Conservation (phyloP, 352 stramenopile genomes). For the Blastocystis sp. region DNA sequence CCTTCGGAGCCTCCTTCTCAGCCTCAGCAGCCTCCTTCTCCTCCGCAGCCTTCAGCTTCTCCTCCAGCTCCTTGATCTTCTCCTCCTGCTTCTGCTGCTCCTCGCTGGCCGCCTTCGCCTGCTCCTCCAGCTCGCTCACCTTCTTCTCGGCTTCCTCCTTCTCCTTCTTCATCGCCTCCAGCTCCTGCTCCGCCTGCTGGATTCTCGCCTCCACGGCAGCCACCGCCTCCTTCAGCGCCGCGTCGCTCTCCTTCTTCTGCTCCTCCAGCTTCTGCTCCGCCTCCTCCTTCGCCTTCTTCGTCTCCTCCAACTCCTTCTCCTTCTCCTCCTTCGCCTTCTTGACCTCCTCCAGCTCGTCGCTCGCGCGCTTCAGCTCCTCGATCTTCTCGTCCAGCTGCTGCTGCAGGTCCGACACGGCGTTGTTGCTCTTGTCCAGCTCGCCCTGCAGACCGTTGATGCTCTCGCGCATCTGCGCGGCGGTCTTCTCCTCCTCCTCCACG, state of each 20-base stretch:
- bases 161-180: slow-evolving; percentile 34
- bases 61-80: slow-evolving; percentile 31
- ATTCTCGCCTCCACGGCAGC: not conserved
- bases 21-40: not conserved
- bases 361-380: not conserved
- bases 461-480: not conserved
- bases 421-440: slow-evolving; percentile 33
- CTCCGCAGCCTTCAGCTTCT: slow-evolving; percentile 18
- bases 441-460: not conserved
- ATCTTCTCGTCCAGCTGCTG: not conserved
- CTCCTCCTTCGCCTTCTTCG: not conserved
- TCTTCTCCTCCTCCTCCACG: slow-evolving; percentile 17
- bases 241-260: not conserved
- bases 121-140: not conserved
- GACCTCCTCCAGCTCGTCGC: not conserved
- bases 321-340: not conserved
- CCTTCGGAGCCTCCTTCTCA: slow-evolving; percentile 17
- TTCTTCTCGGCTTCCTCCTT: slow-evolving; percentile 41
- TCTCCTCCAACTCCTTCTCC: slow-evolving; percentile 24
- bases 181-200: slow-evolving; percentile 41
- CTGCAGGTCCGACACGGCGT: not conserved
- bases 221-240: not conserved
- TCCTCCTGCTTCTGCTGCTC: slow-evolving; percentile 7
- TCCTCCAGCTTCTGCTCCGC: not conserved
- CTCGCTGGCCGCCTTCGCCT: not conserved